Percentiles rank a stretch among this genome's conserved stretches.
These are phyloP conservation scores for Inonotus hispidus DNA, from an alignment of 1,284 basidiomycete species.

Conservation along the genomic window DNA sequence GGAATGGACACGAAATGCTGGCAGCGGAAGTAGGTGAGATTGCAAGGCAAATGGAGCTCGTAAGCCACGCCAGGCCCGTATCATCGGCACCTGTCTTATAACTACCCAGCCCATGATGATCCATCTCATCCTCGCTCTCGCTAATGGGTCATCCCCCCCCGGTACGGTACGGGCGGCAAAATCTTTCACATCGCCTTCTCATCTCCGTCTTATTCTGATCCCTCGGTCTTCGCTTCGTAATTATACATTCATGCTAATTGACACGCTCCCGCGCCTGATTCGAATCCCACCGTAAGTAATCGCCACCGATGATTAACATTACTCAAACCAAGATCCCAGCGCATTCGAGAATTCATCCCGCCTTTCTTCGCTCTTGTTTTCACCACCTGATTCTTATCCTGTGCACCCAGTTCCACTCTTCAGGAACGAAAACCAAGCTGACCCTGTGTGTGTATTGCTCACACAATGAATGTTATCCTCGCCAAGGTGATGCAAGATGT, in stretches of 20 bases:
- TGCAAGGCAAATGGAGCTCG: neutral
- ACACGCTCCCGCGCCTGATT: neutral
- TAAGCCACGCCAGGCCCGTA: slow-evolving; percentile 4
- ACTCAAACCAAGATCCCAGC: neutral
- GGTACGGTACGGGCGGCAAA: neutral
- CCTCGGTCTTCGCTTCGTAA: neutral
- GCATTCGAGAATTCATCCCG: neutral
- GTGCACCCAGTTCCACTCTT: neutral
- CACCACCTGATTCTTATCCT: neutral
- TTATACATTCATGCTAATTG: neutral
- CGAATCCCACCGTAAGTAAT: neutral
- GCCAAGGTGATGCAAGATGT: neutral
- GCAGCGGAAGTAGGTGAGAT: neutral
- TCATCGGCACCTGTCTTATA: slow-evolving; percentile 6
- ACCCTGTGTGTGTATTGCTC: slow-evolving; percentile 1
- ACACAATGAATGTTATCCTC: neutral
- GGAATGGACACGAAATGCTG: neutral
- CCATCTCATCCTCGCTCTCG: slow-evolving; percentile 5
- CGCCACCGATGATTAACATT: neutral
- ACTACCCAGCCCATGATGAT: slow-evolving; percentile 5
- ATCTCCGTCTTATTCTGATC: slow-evolving; percentile 2
- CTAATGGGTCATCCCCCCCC: neutral
- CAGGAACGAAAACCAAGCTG: slow-evolving; percentile 1
- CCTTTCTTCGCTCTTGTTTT: neutral
- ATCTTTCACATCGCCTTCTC: neutral